A percentile compares a stretch with the other conserved stretches of the same genome.
phyloP scores from a whole-genome alignment of 257 asterid species.

The Penstemon barbatus region DNA sequence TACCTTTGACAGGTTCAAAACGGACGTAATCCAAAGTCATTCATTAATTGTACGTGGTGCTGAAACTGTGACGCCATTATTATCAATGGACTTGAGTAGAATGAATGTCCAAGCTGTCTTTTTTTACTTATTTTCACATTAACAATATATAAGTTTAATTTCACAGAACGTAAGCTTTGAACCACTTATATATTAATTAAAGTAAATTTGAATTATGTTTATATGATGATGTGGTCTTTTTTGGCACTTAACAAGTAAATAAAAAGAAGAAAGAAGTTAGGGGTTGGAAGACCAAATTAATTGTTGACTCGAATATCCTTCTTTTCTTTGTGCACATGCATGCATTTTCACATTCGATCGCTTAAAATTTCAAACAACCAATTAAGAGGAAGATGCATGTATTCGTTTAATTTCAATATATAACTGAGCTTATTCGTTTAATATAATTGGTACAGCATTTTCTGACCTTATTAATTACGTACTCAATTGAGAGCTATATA shows the following conservation, averaged over 20 bases:
- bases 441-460: no score
- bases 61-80: conserved; percentile 38
- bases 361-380: no score
- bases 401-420: no score
- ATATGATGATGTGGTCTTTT: neutral
- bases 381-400: no score
- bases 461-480: no score
- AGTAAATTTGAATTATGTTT: neutral
- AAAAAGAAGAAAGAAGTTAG: neutral
- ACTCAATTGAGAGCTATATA: no score
- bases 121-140: conserved; percentile 34
- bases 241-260: conserved; percentile 4
- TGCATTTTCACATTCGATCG: neutral
- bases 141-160: no score
- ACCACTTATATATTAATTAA: conserved; percentile 12
- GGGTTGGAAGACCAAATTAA: conserved; percentile 22
- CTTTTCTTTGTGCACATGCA: neutral
- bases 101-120: conserved; percentile 24
- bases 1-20: no score
- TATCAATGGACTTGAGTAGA: conserved; percentile 36
- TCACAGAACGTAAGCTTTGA: conserved; percentile 27
- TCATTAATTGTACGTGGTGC: conserved; percentile 1
- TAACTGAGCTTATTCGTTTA: no score
- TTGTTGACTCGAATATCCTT: conserved; percentile 24
- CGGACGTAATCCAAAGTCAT: conserved; percentile 11